These are phyloP conservation scores for Neoboletus brunneissimus DNA, from an alignment of 768 basidiomycete genomes.

Conservation along the genomic window DNA sequence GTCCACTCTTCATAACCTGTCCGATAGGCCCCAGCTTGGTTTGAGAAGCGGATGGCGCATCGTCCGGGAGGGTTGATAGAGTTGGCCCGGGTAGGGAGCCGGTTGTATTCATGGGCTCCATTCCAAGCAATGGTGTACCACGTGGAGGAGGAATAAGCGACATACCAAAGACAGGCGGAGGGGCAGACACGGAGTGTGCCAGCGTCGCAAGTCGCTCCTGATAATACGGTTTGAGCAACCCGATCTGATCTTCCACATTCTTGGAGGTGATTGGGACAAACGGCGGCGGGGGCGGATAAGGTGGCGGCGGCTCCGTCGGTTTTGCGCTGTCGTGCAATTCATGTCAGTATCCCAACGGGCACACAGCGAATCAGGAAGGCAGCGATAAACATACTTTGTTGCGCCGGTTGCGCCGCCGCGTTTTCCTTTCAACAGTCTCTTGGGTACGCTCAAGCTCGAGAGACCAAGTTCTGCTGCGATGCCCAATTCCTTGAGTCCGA, in stretches of 20 bases:
- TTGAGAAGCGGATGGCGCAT: slow-evolving; percentile 54
- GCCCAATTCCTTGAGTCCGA: slow-evolving; percentile 84
- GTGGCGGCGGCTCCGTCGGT: slow-evolving; percentile 72
- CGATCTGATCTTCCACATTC: slow-evolving; percentile 77
- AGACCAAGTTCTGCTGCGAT: slow-evolving; percentile 85
- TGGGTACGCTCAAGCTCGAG: slow-evolving; percentile 74
- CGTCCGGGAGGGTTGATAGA: slow-evolving; percentile 56
- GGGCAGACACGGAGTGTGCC: slow-evolving; percentile 28
- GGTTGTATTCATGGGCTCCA: neutral
- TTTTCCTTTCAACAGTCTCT: slow-evolving; percentile 69
- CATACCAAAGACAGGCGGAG: slow-evolving; percentile 15
- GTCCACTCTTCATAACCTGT: slow-evolving; percentile 58
- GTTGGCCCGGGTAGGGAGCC: slow-evolving; percentile 4
- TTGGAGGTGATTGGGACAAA: slow-evolving; percentile 68
- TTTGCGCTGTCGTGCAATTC: slow-evolving; percentile 44
- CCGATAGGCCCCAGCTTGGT: slow-evolving; percentile 78
- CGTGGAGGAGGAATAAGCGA: slow-evolving; percentile 14
- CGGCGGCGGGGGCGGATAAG: slow-evolving; percentile 81
- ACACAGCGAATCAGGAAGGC: neutral
- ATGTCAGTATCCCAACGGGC: neutral
- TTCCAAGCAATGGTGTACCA: neutral
- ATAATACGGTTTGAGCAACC: slow-evolving; percentile 78
- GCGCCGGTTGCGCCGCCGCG: slow-evolving; percentile 39
- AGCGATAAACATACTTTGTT: slow-evolving; percentile 46
- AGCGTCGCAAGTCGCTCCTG: slow-evolving; percentile 51